Evolutionary conservation across 345 rosid species (phyloP), one percentile per base, ranked within the genome.

Genomic region (Heritiera fomes): DNA sequence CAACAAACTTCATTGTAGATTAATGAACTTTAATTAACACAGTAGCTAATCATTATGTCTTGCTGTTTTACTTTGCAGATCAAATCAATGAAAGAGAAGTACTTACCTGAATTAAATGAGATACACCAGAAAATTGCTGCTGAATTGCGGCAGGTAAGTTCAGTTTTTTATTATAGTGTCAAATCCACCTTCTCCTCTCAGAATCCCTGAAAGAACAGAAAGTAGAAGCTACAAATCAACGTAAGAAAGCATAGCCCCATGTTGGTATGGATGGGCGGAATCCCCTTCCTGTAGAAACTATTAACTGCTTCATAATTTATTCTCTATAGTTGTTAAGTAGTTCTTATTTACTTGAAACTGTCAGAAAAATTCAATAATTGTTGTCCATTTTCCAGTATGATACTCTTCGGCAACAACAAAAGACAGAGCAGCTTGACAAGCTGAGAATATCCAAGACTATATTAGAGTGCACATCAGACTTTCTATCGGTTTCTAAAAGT

Each of bases 361-460:
- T 41, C 23, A 75, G 20, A 38, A 38, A 8, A 30, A 82, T 8
- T 23, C 40, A 20, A 59, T 52, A 81, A 52, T 88, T 83, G 60
- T 38, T 38, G 41, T 32, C 67, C 41, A 87, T 80, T 53, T 80
- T 92, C 7, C 92, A 87, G 82, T 80, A 55, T 80, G 45, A 82
- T 79, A 92, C 85, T 62, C 10, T 59, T 84, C 88, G 84, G 5
- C 93, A 86, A 69, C 99, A 78, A 64, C 88, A 90, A 50, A 90
- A 91, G 83, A 63, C 88, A 64, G 94, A 89, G 0, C 93, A 87
- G 79, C 79, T 89, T 77, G 94, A 91, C 2, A 92, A 87, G 87
- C 75, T 92, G 79, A 90, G 86, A 83, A n/a, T 52, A 30, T 87
- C 87, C 64, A 92, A 84, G 89, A 30, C 45, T 38, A 38, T 89